Base-by-base conservation (phyloP, 2,329 filamentous ascomycete genomes). In the Blastomyces silverae region DNA sequence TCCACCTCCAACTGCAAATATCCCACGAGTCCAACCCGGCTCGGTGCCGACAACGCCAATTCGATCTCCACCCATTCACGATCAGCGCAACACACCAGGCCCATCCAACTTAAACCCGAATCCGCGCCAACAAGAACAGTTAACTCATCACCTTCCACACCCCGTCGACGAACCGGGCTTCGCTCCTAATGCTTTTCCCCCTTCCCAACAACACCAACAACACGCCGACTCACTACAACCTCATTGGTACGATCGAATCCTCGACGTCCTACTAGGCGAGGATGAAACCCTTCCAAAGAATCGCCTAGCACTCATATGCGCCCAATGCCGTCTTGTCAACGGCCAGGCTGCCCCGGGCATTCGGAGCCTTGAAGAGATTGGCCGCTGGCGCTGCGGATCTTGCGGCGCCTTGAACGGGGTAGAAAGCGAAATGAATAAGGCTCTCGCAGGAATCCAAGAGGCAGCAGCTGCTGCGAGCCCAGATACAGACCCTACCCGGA, bases 271-370 rank as follows among this genome's bases (percentile, higher is more conserved):
- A 34, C 84, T 99, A 0, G 94, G 94, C 61, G 94, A 99, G 73
- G 94, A 99, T 72, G 94, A 99, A 77, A 95, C 90, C 4, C 87
- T 90, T 15, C 86, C 93, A 2, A 95, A 92, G 79, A 97, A 97
- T 76, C 87, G 94, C 22, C 86, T 96, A 65, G 93, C 87, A 8
- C 81, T 99, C 68, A 91, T 99, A 64, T 99, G 94, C 78, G 77
- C 81, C 42, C 82, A 84, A 50, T 99, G 94, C 75, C 84, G 91
- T 39, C 84, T 97, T 1, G 92, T 99, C 59, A 99, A 99, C 74
- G 94, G 95, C 0, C 94, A 97, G 74, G 94, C 94, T 3, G 92
- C 94, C 1, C 93, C 94, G 0, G 94, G 94, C 0, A 88, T 89
- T 0, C 89, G 86, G 70, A 85, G 82, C 0, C 78, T 93, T 0